Evolutionary conservation across 106 monocot species (phyloP), one percentile per base, ranked within the genome.

Genomic region (Dendrobium nobile): DNA sequence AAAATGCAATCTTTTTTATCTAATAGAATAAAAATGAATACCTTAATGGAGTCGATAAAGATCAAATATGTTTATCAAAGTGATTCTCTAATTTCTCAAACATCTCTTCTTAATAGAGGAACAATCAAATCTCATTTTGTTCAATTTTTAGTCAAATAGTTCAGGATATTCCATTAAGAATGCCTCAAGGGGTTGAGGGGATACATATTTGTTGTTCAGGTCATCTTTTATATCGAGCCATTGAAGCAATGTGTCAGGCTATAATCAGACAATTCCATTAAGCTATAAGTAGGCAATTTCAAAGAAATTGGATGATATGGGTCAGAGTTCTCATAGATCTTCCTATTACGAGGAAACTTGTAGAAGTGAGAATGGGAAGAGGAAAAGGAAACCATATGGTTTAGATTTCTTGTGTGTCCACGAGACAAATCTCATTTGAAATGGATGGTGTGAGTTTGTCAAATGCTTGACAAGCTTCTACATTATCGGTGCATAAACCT

Each of bases 121-220:
- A 26, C 10, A 26, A 68, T 8, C 22, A 68, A 68, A 68, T 22
- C 22, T 68, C 68, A 68, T 68, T 68, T 26, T 5, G 22, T 68
- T 10, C 68, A 68, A 24, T 27, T 68, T 68, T 68, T 68, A 68
- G 68, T 68, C 22, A 68, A 68, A 22, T 68, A 9, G 68, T 68
- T 22, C 22, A 68, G 68, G 68, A 68, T 68, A 68, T 68, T 27
- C 27, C 27, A 0, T 27, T 27, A 27, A 27, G 27, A 27, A 27
- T 27, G 0, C 27, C 27, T 27, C 31, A 27, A 16, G 68, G 68
- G 68, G 31, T 22, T 27, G 68, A 31, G 68, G 68, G 68, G 3
- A 68, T 68, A 68, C 68, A 26, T 68, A 68, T 68, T 68, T 68
- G 68, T 68, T 68, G 68, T 68, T 68, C 24, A 68, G 7, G 68